Base-by-base conservation (phyloP, 2,329 filamentous ascomycete genomes). In the Talaromyces atroroseus region DNA sequence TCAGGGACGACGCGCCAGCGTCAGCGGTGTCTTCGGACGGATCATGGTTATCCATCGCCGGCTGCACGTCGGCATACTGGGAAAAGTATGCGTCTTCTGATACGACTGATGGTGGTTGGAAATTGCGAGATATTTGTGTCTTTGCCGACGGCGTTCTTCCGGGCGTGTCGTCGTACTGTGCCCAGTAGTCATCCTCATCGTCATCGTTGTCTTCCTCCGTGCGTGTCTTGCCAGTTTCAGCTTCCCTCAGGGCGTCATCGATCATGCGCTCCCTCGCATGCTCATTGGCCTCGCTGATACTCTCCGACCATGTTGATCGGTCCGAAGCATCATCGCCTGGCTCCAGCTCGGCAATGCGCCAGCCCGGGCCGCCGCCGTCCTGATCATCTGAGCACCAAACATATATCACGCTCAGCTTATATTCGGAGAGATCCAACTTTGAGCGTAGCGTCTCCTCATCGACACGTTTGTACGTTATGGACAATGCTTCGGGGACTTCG, bases 111-210 rank as follows among this genome's bases (percentile, higher is more conserved):
- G 68, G 61, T 32, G 66, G 60, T 11, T 65, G 64, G 18, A 59
- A 44, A 5, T 57, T 50, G 52, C 60, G 65, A 2, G 70, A 64
- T 10, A 64, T 71, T 38, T 71, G 70, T 55, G 63, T 67, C 53
- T 75, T 74, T 36, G 65, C 62, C 1, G 73, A 72, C 10, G 80
- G 80, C 12, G 80, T 82, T 49, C 74, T 66, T 32, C 74, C 75
- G 1, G 82, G 80, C 2, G 80, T 82, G 52, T 54, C 38, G 68
- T 84, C 82, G 63, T 87, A 86, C 62, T 80, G 78, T 3, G 80
- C 82, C 84, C 84, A 87, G 68, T 87, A 87, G 60, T 80, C 79
- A 59, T 82, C 82, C 52, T 85, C 83, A 56, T 85, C 81, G 20
- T 82, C 79, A 1, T 80, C 77, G 3, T 80, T 77, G n/a, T 74